Conservation (phyloP, 169 alveolate species). For the Eimeria brunetti region DNA sequence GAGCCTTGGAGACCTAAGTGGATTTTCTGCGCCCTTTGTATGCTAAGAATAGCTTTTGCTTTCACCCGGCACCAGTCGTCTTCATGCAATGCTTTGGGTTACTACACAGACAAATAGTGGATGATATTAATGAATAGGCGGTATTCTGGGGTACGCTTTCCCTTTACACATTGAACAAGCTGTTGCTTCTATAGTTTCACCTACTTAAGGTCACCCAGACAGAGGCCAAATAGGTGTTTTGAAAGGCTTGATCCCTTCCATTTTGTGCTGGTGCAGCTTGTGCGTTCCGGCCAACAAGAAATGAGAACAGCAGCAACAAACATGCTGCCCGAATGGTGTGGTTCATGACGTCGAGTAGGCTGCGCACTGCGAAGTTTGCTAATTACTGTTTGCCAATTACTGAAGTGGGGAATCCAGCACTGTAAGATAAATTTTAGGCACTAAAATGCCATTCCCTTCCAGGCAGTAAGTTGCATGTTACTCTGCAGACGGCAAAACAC, state of each 20-base stretch:
- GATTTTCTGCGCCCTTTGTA: neutral
- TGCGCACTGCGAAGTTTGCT: neutral
- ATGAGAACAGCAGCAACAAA: neutral
- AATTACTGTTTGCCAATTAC: neutral
- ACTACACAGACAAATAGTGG: neutral
- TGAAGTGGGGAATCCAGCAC: neutral
- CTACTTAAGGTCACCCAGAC: neutral
- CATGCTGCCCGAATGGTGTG: neutral
- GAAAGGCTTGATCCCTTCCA: neutral
- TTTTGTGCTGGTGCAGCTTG: neutral
- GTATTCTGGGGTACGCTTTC: neutral
- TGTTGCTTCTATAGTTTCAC: neutral
- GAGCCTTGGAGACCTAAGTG: neutral
- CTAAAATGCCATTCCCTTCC: neutral
- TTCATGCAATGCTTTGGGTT: neutral
- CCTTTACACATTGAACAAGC: neutral
- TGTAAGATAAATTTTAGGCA: neutral
- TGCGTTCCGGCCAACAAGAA: neutral
- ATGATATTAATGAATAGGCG: neutral
- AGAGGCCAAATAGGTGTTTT: neutral
- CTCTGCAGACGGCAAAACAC: neutral
- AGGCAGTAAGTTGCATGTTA: neutral
- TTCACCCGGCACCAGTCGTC: neutral
- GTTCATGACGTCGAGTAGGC: neutral
- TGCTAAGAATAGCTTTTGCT: neutral